Evolutionary conservation across 2,329 filamentous ascomycete species (phyloP), one percentile per base, ranked within the genome.

Genomic region (Fusarium sp.): DNA sequence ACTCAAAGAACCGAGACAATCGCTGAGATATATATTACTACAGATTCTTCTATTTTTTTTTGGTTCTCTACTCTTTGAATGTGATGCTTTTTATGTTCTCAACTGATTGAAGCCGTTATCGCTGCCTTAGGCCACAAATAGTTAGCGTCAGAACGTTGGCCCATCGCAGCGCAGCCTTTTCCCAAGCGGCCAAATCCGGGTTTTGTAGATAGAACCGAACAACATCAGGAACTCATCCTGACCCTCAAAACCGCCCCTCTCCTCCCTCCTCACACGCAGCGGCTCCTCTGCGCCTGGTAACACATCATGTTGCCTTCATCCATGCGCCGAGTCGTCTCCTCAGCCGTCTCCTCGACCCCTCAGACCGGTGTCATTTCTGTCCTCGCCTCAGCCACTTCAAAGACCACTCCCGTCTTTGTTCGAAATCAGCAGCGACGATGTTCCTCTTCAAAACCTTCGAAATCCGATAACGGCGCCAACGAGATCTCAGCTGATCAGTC

Each of bases 361-460:
- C 84, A 83, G 76, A 83, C 84, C 52, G 76, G 79, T 65, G 53
- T 86, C 72, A 79, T 84, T 57, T 82, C 85, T 54, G 80, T 82
- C 65, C 75, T 87, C 65, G 79, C 81, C 73, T 80, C 83, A 50
- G 76, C 83, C 47, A 80, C 81, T 59, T 74, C 85, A 70, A 84
- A 83, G 76, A 78, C 81, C 63, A 71, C 76, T 53, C 78, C 81
- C 42, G 62, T 83, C 73, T 80, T 83, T 74, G 76, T 80, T 70
- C 79, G 82, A 59, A 75, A 80, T 68, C 86, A 86, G 74, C 87
- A 88, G 80, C 83, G 87, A 75, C 84, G 88, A 72, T 89, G 84
- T 76, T 90, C 88, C 15, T 90, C 88, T 35, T 90, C 88, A 38
- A 90, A 90, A 79, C 87, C 88, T n/a, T 90, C 88, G 41, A 86